phyloP scores from a whole-genome alignment of 345 rosid species.

The Gossypium ekmanianum region DNA sequence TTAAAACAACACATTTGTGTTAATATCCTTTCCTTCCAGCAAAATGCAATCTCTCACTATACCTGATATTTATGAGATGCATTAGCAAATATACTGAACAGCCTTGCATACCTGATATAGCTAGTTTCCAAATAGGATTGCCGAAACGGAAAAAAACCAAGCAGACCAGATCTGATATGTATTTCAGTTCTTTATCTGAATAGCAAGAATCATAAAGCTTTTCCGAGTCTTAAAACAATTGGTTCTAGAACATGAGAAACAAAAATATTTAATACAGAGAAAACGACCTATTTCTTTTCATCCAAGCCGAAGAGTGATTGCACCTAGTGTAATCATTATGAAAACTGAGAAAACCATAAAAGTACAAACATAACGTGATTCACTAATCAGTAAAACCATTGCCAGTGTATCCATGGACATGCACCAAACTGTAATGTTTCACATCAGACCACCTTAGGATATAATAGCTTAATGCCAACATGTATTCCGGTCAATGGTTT shows the following conservation, averaged over 20 bases:
- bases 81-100: neutral
- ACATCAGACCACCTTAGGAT: neutral
- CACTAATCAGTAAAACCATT: neutral
- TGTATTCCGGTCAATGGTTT: conserved; percentile 11
- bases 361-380: neutral
- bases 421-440: neutral
- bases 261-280: neutral
- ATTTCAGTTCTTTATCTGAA: neutral
- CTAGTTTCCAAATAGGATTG: neutral
- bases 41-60: neutral
- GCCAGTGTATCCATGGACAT: neutral
- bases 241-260: neutral
- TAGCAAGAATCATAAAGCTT: neutral
- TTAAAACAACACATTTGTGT: too few species aligned
- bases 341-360: neutral
- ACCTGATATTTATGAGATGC: neutral
- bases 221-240: neutral
- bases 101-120: too few species aligned
- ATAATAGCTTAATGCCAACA: conserved; percentile 7
- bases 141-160: neutral
- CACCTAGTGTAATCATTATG: neutral
- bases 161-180: neutral
- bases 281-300: neutral
- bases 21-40: neutral
- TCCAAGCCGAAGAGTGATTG: neutral